Conservation (phyloP, 1,284 basidiomycete species). For the Ceratobasidium papillatum region DNA sequence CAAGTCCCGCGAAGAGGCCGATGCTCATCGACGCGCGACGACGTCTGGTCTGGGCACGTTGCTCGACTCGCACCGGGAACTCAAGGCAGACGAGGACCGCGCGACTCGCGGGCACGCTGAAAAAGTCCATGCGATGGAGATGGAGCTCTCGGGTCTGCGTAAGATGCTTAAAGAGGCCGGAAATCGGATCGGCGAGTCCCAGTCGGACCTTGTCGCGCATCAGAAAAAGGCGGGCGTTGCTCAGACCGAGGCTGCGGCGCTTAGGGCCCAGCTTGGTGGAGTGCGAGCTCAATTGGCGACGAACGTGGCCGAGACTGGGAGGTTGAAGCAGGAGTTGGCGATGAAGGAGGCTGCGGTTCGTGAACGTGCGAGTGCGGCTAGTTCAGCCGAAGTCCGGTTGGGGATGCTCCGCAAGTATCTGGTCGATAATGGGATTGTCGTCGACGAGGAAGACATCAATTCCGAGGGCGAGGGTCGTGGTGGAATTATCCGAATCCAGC, state of each 20-base stretch:
- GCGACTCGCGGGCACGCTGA: constrained; percentile 76
- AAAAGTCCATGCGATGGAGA: constrained; percentile 81
- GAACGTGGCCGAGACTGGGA: constrained; percentile 75
- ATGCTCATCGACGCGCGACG: constrained; percentile 82
- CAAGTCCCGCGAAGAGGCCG: constrained; percentile 89
- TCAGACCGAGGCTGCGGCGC: constrained; percentile 72
- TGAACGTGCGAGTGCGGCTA: constrained; percentile 72
- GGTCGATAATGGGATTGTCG: constrained; percentile 83
- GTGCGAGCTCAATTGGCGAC: constrained; percentile 80
- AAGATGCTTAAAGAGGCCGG: constrained; percentile 81
- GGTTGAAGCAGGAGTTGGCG: constrained; percentile 72
- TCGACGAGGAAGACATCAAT: constrained; percentile 73
- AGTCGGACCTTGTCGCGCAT: constrained; percentile 75
- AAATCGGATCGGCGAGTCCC: constrained; percentile 72
- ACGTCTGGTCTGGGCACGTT: constrained; percentile 85
- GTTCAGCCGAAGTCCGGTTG: constrained; percentile 79
- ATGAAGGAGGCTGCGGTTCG: constrained; percentile 75
- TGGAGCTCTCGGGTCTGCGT: constrained; percentile 75
- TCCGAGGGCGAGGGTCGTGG: constrained; percentile 53
- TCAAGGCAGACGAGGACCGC: constrained; percentile 81
- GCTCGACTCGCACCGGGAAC: constrained; percentile 81
- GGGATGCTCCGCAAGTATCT: constrained; percentile 87
- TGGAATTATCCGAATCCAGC: constrained; percentile 64
- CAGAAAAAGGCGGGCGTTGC: constrained; percentile 70
- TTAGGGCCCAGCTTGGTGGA: constrained; percentile 81